A percentile compares a stretch with the other conserved stretches of the same genome.
Evolutionary conservation across 73 alveolate genomes (phyloP).

Genomic region (Paramecium primaurelia): DNA sequence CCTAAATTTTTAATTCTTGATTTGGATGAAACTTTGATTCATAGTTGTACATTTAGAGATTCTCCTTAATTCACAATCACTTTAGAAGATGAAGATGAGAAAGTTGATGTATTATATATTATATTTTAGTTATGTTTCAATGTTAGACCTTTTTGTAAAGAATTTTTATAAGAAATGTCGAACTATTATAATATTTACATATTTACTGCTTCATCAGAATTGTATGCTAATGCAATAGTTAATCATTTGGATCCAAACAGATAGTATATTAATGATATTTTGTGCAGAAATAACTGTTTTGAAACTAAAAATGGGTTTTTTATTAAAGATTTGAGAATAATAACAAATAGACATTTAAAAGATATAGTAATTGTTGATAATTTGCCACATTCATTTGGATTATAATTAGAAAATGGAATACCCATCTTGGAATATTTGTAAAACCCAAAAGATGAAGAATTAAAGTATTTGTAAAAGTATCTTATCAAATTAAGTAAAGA

Average conservation of each 20-base stretch:
- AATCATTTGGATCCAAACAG: slow-evolving; percentile 90
- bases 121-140: slow-evolving; percentile 75
- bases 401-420: slow-evolving; percentile 81
- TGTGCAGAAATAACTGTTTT: slow-evolving; percentile 88
- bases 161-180: slow-evolving; percentile 76
- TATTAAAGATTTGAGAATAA: slow-evolving; percentile 91
- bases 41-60: slow-evolving; percentile 48
- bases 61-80: slow-evolving; percentile 3
- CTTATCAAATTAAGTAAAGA: slow-evolving; percentile 50
- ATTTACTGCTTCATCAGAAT: slow-evolving; percentile 91
- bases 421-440: slow-evolving; percentile 78
- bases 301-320: slow-evolving; percentile 88
- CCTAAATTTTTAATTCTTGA: slow-evolving; percentile 28
- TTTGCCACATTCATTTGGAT: slow-evolving; percentile 88
- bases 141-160: slow-evolving; percentile 86
- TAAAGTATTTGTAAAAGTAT: slow-evolving; percentile 70
- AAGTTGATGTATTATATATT: not conserved
- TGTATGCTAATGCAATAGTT: slow-evolving; percentile 93
- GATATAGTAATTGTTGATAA: slow-evolving; percentile 80
- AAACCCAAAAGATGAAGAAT: slow-evolving; percentile 76
- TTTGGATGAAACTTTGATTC: slow-evolving; percentile 60
- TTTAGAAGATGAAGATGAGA: not conserved
- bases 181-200: slow-evolving; percentile 75
- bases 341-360: not conserved
- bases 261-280: slow-evolving; percentile 76